phyloP scores from a whole-genome alignment of 2,329 filamentous ascomycete genomes.

The Decorospora gaudefroyi region DNA sequence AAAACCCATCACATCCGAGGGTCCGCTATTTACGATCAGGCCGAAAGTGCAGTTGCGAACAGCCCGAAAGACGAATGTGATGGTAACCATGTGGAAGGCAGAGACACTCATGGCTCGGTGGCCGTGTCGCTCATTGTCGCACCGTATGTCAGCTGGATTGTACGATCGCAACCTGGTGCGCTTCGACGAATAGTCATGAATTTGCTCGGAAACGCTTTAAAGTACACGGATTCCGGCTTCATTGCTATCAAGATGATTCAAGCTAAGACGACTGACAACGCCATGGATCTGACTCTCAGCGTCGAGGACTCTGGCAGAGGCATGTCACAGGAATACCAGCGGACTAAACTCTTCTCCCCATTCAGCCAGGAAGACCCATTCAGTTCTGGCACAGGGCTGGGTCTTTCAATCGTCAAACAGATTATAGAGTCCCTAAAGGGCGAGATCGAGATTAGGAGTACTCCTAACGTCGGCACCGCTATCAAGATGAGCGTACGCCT shows the following conservation, averaged over 20 bases:
- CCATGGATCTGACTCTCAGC: slow-evolving; percentile 41
- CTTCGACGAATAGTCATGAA: slow-evolving; percentile 45
- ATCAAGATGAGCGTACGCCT: slow-evolving; percentile 32
- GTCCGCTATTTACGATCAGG: slow-evolving; percentile 33
- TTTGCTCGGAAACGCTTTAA: slow-evolving; percentile 43
- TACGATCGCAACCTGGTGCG: slow-evolving; percentile 40
- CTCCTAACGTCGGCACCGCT: slow-evolving; percentile 33
- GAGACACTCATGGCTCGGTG: slow-evolving; percentile 29
- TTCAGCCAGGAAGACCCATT: slow-evolving; percentile 47
- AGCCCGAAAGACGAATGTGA: slow-evolving; percentile 11
- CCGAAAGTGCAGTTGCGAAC: slow-evolving; percentile 17
- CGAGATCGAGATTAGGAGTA: slow-evolving; percentile 40
- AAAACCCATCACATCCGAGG: slow-evolving; percentile 31
- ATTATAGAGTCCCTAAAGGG: slow-evolving; percentile 43
- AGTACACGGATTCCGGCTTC: slow-evolving; percentile 43
- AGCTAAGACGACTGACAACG: slow-evolving; percentile 14
- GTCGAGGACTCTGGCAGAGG: slow-evolving; percentile 45
- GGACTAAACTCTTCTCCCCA: slow-evolving; percentile 38
- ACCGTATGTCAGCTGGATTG: slow-evolving; percentile 36
- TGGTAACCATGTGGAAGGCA: slow-evolving; percentile 15
- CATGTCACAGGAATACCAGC: slow-evolving; percentile 44
- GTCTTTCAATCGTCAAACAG: slow-evolving; percentile 44
- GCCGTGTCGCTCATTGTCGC: slow-evolving; percentile 38
- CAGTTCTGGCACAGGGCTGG: slow-evolving; percentile 41
- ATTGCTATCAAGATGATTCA: slow-evolving; percentile 35